These are phyloP conservation scores for Chlorella sp. DNA, from an alignment of 139 green algal species.

Conservation along the genomic window DNA sequence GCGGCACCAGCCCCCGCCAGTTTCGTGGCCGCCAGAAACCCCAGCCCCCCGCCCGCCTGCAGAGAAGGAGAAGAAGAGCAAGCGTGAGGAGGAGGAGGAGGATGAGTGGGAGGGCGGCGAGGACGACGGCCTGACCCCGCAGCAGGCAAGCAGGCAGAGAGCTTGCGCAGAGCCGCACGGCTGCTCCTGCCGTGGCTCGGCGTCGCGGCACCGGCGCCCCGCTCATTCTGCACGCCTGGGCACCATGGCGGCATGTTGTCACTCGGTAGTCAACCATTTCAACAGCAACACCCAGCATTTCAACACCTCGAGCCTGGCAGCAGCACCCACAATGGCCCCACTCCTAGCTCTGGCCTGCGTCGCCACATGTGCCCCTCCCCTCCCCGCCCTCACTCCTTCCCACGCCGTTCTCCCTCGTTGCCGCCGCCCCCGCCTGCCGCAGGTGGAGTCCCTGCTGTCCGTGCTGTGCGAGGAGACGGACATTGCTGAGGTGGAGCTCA, in stretches of 20 bases:
- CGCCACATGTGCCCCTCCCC: too few relatives aligned
- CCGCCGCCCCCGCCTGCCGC: neutral
- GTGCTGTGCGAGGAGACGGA: slow-evolving; percentile 85
- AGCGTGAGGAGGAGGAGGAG: slow-evolving; percentile 50
- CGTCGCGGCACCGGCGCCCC: too few relatives aligned
- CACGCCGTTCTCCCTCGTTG: neutral
- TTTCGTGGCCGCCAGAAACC: neutral
- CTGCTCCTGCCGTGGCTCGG: neutral
- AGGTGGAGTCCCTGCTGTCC: slow-evolving; percentile 80
- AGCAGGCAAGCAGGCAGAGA: slow-evolving; percentile 35
- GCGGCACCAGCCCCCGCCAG: neutral
- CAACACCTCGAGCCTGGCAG: neutral
- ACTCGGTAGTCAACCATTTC: too few relatives aligned
- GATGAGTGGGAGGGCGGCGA: slow-evolving; percentile 65
- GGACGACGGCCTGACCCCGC: slow-evolving; percentile 37
- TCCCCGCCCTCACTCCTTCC: neutral
- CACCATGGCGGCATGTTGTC: too few relatives aligned
- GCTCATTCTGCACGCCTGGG: too few relatives aligned
- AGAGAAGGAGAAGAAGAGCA: slow-evolving; percentile 43
- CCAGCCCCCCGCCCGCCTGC: neutral
- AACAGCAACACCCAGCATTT: too few relatives aligned
- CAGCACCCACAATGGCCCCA: neutral
- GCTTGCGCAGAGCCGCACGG: neutral
- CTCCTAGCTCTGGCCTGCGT: neutral
- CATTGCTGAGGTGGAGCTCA: slow-evolving; percentile 85